Evolutionary conservation across 306 rosid species (phyloP).

Genomic region (Dalbergia oliveri): DNA sequence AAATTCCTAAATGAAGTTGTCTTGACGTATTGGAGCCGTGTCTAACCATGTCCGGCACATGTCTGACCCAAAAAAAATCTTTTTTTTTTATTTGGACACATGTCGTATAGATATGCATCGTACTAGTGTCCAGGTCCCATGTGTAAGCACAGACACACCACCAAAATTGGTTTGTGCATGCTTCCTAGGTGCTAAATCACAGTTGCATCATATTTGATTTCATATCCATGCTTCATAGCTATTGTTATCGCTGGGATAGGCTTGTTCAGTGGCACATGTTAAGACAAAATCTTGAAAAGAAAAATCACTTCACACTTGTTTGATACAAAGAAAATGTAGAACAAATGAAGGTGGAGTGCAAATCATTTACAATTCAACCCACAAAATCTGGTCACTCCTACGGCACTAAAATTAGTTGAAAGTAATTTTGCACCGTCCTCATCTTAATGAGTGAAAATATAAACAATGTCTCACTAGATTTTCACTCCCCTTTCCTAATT

Average conservation of each 20-base stretch:
- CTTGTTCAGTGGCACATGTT: neutral
- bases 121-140: no score
- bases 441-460: neutral
- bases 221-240: no score
- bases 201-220: neutral
- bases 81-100: no score
- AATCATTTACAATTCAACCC: neutral
- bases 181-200: neutral
- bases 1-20: no score
- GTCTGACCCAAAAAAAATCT: no score
- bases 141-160: no score
- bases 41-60: no score
- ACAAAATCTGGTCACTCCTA: neutral
- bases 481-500: neutral
- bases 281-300: neutral
- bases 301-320: neutral
- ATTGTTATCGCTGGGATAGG: neutral
- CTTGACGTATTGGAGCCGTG: no score
- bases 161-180: no score
- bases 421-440: neutral
- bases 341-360: neutral
- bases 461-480: neutral
- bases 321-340: constrained; percentile 10
- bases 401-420: neutral
- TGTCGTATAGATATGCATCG: no score